A percentile compares a stretch with the other conserved stretches of the same genome.
phyloP scores from a whole-genome alignment of 306 rosid species.

The Vigna radiata region DNA sequence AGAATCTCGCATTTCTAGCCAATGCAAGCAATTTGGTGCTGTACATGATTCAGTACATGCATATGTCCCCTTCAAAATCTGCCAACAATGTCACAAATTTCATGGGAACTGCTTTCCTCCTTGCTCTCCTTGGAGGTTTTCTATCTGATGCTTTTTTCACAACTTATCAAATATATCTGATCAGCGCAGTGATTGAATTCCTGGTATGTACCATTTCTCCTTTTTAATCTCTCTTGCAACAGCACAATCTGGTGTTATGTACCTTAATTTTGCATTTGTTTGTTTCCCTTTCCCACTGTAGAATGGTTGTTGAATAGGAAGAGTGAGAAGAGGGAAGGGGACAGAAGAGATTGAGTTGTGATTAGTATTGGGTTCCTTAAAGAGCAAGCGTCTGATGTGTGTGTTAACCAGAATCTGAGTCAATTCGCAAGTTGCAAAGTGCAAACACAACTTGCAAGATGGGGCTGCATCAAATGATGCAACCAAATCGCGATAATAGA shows the following conservation, averaged over 20 bases:
- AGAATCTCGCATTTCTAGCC: conserved; percentile 88
- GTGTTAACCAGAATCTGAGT: conserved; percentile 40
- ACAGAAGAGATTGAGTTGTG: background rate
- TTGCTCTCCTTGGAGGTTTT: conserved; percentile 96
- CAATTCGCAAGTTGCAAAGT: conserved; percentile 44
- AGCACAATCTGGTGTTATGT: background rate
- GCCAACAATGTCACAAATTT: conserved; percentile 90
- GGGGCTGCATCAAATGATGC: conserved; percentile 50
- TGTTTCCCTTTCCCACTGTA: background rate
- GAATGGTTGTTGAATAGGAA: background rate
- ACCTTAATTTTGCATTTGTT: background rate
- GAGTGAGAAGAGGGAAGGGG: background rate
- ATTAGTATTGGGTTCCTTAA: conserved; percentile 41
- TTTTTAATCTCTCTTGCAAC: background rate
- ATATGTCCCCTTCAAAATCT: conserved; percentile 80
- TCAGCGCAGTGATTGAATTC: conserved; percentile 81
- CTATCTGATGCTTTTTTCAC: conserved; percentile 89
- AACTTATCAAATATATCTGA: conserved; percentile 76
- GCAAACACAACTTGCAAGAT: conserved; percentile 46
- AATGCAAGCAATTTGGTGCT: conserved; percentile 95
- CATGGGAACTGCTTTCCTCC: conserved; percentile 97
- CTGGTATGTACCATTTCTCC: conserved; percentile 56
- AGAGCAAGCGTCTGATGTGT: conserved; percentile 45
- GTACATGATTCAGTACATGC: conserved; percentile 68
- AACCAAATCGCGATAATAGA: conserved; percentile 42